A percentile compares a stretch with the other conserved stretches of the same genome.
These are phyloP conservation scores for Drosera spatulata DNA, from an alignment of 179 eudicot species.

Conservation along the genomic window DNA sequence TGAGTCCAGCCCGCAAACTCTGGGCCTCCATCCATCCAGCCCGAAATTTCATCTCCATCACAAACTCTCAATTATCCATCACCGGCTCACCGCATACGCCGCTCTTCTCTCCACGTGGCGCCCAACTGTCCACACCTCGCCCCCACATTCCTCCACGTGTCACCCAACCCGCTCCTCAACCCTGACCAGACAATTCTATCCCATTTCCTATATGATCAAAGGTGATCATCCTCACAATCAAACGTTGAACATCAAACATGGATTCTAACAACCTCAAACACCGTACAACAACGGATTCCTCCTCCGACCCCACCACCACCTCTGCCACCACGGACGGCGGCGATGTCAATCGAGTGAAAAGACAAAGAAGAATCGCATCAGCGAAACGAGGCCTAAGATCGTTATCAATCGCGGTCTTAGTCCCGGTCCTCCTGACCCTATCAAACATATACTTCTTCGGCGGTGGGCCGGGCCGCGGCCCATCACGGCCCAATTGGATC, in stretches of 20 bases:
- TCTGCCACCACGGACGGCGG: slow-evolving; percentile 3
- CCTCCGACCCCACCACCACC: slow-evolving; percentile 1
- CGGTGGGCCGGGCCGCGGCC: slow-evolving; percentile 12
- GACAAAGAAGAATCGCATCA: slow-evolving; percentile 20
- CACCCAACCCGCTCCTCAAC: background rate
- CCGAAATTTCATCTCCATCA: too few species aligned
- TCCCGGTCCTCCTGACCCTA: slow-evolving; percentile 38
- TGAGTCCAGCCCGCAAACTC: too few species aligned
- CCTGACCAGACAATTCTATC: background rate
- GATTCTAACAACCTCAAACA: slow-evolving; percentile 12
- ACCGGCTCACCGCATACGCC: background rate
- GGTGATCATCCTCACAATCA: background rate
- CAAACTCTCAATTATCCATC: too few species aligned
- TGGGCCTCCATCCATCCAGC: too few species aligned
- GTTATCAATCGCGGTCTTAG: slow-evolving; percentile 35
- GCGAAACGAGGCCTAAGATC: slow-evolving; percentile 65
- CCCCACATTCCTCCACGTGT: background rate
- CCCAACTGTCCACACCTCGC: background rate
- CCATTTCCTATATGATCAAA: background rate
- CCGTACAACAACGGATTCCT: slow-evolving; percentile 7
- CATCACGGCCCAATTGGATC: slow-evolving; percentile 24
- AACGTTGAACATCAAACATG: background rate
- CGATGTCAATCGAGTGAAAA: background rate
- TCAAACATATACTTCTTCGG: slow-evolving; percentile 36
- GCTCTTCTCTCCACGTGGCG: background rate